Conservation (phyloP, 306 rosid genomes). For the Trifolium fragiferum region DNA sequence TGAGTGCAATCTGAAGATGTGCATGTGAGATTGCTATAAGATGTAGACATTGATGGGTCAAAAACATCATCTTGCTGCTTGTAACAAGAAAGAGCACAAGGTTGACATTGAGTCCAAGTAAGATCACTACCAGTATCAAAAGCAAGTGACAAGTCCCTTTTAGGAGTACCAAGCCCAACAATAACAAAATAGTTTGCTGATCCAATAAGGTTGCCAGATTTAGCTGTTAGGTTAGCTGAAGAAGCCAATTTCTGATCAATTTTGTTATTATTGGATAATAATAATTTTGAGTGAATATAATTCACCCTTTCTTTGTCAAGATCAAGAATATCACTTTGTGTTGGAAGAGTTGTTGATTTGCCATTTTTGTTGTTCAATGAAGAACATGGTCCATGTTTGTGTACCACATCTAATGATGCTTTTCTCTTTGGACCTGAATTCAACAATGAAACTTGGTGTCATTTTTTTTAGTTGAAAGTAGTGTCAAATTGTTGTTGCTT, state of each 20-base stretch:
- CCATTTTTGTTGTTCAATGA: neutral
- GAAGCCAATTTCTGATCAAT: neutral
- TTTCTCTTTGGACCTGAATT: constrained; percentile 44
- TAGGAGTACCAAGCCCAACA: constrained; percentile 69
- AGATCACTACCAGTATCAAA: constrained; percentile 79
- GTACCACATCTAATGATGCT: constrained; percentile 53
- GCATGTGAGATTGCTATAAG: constrained; percentile 62
- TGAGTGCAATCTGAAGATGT: constrained; percentile 50
- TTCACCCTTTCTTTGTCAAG: constrained; percentile 51
- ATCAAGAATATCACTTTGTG: constrained; percentile 46
- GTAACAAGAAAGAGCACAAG: constrained; percentile 62
- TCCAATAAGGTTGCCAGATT: constrained; percentile 57
- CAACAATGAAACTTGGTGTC: neutral
- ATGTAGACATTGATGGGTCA: constrained; percentile 51
- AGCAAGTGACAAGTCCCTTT: constrained; percentile 51
- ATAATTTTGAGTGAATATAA: constrained; percentile 44
- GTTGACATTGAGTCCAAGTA: constrained; percentile 84
- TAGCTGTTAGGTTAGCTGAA: constrained; percentile 50
- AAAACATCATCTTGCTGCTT: constrained; percentile 55
- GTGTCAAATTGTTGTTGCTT: constrained; percentile 19
- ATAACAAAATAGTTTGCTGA: constrained; percentile 65
- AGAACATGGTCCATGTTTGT: constrained; percentile 69
- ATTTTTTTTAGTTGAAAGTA: too few species aligned
- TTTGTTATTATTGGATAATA: constrained; percentile 6
- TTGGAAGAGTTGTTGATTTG: neutral